A percentile compares a stretch with the other conserved stretches of the same genome.
Conservation (phyloP, 345 rosid genomes). For the Lenwebbia sp. region DNA sequence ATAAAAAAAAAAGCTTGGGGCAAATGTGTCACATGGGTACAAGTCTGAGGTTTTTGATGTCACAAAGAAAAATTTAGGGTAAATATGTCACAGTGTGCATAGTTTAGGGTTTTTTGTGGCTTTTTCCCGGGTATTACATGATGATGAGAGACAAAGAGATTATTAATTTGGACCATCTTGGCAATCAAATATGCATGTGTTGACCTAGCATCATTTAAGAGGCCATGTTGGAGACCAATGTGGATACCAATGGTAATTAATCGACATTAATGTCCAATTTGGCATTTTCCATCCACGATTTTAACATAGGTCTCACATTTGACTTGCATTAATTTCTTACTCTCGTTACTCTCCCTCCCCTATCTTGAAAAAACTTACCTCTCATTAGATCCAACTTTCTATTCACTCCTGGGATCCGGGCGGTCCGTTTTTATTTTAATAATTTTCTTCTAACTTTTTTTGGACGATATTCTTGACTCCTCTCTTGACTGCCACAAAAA, state of each 20-base stretch:
- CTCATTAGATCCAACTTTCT: no score
- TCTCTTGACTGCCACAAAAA: slow-evolving; percentile 3
- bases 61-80: no score
- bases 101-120: no score
- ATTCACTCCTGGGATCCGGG: no score
- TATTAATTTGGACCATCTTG: not conserved
- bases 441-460: not conserved
- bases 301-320: not conserved
- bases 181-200: not conserved
- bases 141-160: not conserved
- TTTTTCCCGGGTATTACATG: not conserved
- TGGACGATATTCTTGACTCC: slow-evolving; percentile 19
- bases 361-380: not conserved
- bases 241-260: not conserved
- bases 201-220: not conserved
- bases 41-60: no score
- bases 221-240: not conserved
- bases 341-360: not conserved
- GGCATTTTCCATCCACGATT: not conserved
- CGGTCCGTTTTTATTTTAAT: not conserved
- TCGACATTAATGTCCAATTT: not conserved
- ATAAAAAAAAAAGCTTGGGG: no score
- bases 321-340: not conserved
- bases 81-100: no score
- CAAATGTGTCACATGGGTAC: no score